Conservation (phyloP, 2,329 filamentous ascomycete species). For the Alternaria triticina region DNA sequence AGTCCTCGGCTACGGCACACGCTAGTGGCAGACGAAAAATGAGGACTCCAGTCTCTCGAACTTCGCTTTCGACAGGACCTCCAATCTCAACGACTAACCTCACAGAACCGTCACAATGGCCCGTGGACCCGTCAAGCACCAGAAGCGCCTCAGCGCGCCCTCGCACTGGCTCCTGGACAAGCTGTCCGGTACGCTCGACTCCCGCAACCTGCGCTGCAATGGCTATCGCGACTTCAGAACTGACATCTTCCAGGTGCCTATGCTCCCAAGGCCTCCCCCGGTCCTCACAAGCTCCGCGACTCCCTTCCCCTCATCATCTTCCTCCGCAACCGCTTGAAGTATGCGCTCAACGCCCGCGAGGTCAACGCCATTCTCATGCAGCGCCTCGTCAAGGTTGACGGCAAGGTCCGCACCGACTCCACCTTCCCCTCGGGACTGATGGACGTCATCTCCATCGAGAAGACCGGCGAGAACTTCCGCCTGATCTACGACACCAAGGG, state of each 20-base stretch:
- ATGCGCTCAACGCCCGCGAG: slow-evolving; percentile 98
- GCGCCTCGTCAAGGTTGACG: slow-evolving; percentile 99
- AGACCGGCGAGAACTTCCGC: slow-evolving; percentile 99
- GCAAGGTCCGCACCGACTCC: slow-evolving; percentile 98
- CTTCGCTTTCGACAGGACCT: slow-evolving; percentile 30
- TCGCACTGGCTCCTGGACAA: slow-evolving; percentile 99
- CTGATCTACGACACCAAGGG: slow-evolving; percentile 99
- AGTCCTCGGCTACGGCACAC: slow-evolving; percentile 17
- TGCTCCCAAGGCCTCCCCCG: slow-evolving; percentile 72
- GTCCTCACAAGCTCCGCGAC: slow-evolving; percentile 99
- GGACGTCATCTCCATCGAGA: slow-evolving; percentile 99
- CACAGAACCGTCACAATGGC: slow-evolving; percentile 63
- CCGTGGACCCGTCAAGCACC: slow-evolving; percentile 91
- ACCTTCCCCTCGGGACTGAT: slow-evolving; percentile 99
- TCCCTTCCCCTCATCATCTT: slow-evolving; percentile 99
- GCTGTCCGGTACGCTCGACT: slow-evolving; percentile 72
- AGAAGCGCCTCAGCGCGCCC: slow-evolving; percentile 99
- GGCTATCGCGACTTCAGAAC: slow-evolving; percentile 13
- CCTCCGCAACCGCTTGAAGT: slow-evolving; percentile 82
- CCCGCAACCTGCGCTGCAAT: slow-evolving; percentile 57
- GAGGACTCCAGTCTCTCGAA: slow-evolving; percentile 11
- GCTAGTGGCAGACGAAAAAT: slow-evolving; percentile 12
- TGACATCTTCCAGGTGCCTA: slow-evolving; percentile 53
- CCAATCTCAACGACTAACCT: slow-evolving; percentile 45
- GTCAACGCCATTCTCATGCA: slow-evolving; percentile 98